phyloP scores from a whole-genome alignment of 352 stramenopile genomes.

The Pythium brachiatum region DNA sequence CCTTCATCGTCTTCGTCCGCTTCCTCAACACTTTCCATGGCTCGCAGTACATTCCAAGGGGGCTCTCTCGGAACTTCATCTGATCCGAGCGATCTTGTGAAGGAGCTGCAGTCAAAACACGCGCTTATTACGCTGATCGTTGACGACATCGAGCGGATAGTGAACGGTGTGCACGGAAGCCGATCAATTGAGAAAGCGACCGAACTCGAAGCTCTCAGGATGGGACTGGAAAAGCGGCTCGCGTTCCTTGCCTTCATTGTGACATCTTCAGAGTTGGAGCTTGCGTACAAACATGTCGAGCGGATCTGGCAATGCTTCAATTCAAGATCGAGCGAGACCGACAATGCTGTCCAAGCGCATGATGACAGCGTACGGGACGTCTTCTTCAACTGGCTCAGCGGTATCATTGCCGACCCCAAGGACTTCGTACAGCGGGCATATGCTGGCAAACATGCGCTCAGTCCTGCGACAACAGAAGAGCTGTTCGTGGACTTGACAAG shows the following conservation, averaged over 20 bases:
- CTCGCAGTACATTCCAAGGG: conserved; percentile 25
- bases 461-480: conserved; percentile 21
- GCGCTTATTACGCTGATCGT: conserved; percentile 58
- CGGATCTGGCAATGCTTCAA: conserved; percentile 65
- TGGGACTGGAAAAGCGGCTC: conserved; percentile 41
- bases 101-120: conserved; percentile 63
- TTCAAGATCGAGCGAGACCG: not conserved
- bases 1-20: conserved; percentile 2
- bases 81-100: conserved; percentile 55
- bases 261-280: conserved; percentile 64
- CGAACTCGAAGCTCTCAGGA: not conserved
- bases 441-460: conserved; percentile 57
- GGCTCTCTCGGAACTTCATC: conserved; percentile 5
- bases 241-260: conserved; percentile 74
- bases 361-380: conserved; percentile 25
- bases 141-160: conserved; percentile 41
- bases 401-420: conserved; percentile 60
- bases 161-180: conserved; percentile 1
- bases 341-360: not conserved
- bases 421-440: conserved; percentile 74
- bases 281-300: conserved; percentile 59
- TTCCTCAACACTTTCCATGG: conserved; percentile 42
- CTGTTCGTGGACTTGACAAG: conserved; percentile 23
- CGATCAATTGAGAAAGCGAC: not conserved
- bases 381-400: conserved; percentile 78